A percentile compares a stretch with the other conserved stretches of the same genome.
Conservation (phyloP, 306 rosid species). For the Styphnolobium japonicum region DNA sequence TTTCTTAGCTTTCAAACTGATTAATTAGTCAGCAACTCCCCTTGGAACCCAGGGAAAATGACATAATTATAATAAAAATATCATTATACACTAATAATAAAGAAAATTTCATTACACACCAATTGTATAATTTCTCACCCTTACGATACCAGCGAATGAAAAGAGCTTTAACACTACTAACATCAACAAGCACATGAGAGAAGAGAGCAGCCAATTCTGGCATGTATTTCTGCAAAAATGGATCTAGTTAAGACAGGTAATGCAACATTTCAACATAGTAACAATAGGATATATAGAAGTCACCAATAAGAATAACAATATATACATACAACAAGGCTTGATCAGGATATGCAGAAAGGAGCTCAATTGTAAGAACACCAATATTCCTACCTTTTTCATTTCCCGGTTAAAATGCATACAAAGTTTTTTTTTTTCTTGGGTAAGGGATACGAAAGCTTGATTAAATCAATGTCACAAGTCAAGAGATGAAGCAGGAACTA, state of each 20-base stretch:
- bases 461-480: not conserved
- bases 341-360: not conserved
- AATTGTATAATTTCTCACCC: constrained; percentile 49
- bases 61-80: not conserved
- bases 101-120: not conserved
- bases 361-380: not conserved
- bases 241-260: not conserved
- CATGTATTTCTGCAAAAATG: constrained; percentile 81
- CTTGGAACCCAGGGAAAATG: not conserved
- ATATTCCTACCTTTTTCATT: not conserved
- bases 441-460: not conserved
- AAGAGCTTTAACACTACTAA: constrained; percentile 84
- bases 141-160: constrained; percentile 89
- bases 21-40: not conserved
- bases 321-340: not conserved
- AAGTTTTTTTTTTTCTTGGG: not conserved
- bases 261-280: constrained; percentile 15
- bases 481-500: not conserved
- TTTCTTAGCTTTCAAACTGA: not conserved
- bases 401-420: not conserved
- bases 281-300: not conserved
- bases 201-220: constrained; percentile 87
- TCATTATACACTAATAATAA: not conserved
- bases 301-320: not conserved
- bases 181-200: constrained; percentile 93